Evolutionary conservation across 306 rosid species (phyloP), one percentile per base, ranked within the genome.

Genomic region (Vigna radiata): DNA sequence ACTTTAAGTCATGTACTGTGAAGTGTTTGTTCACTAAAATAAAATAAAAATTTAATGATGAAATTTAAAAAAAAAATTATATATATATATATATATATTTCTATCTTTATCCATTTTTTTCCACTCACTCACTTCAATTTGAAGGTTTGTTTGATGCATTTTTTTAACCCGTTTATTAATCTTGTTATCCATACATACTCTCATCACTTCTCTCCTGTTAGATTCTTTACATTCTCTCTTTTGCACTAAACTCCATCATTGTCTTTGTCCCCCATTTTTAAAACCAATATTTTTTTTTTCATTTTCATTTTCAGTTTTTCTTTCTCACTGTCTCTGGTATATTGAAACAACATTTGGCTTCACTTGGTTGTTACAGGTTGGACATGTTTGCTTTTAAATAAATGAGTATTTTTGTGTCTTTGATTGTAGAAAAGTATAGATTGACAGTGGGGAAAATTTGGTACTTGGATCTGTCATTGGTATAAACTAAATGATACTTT

Each of bases 151-250:
- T 70, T n/a, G n/a, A n/a, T n/a, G n/a, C n/a, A n/a, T n/a, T n/a
- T n/a, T n/a, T n/a, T n/a, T n/a, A n/a, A n/a, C n/a, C n/a, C n/a
- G 66, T 69, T 46, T 68, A 39, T 54, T 83, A 86, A 88, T 84
- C 86, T 70, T 86, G 85, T 79, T 86, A 84, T 83, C 90, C 87
- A 50, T 41, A 41, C 46, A 41, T n/a, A n/a, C 76, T 78, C 77
- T 41, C 85, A 54, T 85, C 89, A 78, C 91, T 83, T 89, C 88
- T 84, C 77, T 68, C 84, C 76, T 68, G 72, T 82, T 79, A 76
- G 76, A 78, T 83, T 72, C 77, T 64, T 79, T 86, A 55, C 62
- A 55, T 75, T 77, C 76, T 70, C 47, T 27, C 41, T 13, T 63
- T n/a, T 84, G 61, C 49, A 48, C 70, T 74, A 25, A 25, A 25